Percentiles rank a stretch among this genome's conserved stretches.
phyloP scores from a whole-genome alignment of 495 filamentous ascomycete species.

The Daldinia loculata region DNA sequence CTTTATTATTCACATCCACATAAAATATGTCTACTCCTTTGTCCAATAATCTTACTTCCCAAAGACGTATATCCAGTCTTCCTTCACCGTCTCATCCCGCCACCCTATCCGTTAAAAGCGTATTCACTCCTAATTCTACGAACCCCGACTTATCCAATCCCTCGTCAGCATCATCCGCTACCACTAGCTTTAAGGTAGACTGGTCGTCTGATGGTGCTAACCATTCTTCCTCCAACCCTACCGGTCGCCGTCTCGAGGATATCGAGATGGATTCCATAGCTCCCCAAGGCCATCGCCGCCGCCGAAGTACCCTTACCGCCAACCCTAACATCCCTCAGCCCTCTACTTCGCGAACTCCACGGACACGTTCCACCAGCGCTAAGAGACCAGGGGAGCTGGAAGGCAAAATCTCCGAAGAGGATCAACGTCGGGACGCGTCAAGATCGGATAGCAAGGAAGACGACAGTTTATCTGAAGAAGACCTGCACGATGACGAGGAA shows the following conservation, averaged over 20 bases:
- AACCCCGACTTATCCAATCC: conserved; percentile 43
- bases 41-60: conserved; percentile 33
- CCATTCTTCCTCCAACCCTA: conserved; percentile 36
- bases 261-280: conserved; percentile 60
- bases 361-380: conserved; percentile 56
- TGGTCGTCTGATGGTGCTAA: conserved; percentile 43
- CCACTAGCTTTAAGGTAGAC: conserved; percentile 48
- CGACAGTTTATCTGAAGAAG: conserved; percentile 66
- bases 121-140: conserved; percentile 31
- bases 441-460: conserved; percentile 43
- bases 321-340: conserved; percentile 54
- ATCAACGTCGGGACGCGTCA: conserved; percentile 37
- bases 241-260: conserved; percentile 46
- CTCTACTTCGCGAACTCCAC: conserved; percentile 56
- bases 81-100: conserved; percentile 23
- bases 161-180: conserved; percentile 45
- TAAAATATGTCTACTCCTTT: conserved; percentile 44
- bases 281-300: conserved; percentile 62
- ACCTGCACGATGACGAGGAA: conserved; percentile 88
- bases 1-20: conserved; percentile 3
- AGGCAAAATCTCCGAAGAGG: conserved; percentile 54
- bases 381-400: conserved; percentile 50
- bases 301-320: conserved; percentile 63
- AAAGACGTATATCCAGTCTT: conserved; percentile 27
- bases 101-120: conserved; percentile 39